phyloP scores from a whole-genome alignment of 371 early-diverging fungal species.

The Mucor sp. region DNA sequence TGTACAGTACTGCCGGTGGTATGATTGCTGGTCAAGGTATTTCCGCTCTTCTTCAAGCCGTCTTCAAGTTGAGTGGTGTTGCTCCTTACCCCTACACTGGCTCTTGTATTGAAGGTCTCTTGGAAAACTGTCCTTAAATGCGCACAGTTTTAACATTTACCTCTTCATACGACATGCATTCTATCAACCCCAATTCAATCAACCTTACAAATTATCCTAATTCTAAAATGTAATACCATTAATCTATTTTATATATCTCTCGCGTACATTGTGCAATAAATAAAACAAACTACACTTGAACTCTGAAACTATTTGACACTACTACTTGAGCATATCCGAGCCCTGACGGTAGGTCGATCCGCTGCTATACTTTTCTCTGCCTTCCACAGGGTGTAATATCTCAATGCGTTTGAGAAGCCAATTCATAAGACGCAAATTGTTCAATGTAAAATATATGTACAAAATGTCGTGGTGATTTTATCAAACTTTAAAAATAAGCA shows the following conservation, averaged over 20 bases:
- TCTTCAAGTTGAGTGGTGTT: constrained; percentile 50
- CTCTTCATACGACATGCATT: background rate
- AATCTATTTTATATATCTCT: background rate
- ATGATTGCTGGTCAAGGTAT: constrained; percentile 80
- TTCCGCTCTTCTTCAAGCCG: constrained; percentile 64
- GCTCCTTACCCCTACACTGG: constrained; percentile 23
- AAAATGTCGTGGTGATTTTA: background rate
- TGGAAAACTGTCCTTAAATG: constrained; percentile 35
- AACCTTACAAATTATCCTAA: background rate
- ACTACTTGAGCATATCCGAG: too few relatives aligned
- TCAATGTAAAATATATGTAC: background rate
- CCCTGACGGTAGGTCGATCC: too few relatives aligned
- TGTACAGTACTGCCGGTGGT: constrained; percentile 67
- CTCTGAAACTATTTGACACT: too few relatives aligned
- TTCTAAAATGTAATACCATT: background rate
- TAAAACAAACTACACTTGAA: too few relatives aligned
- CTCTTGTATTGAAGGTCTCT: constrained; percentile 32
- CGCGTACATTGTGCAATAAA: background rate
- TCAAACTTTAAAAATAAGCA: constrained; percentile 53
- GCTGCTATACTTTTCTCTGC: too few relatives aligned
- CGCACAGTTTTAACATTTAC: background rate
- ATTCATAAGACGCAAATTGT: too few relatives aligned
- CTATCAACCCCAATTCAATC: background rate
- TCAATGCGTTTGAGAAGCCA: too few relatives aligned
- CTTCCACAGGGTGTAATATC: too few relatives aligned